A percentile compares a stretch with the other conserved stretches of the same genome.
Evolutionary conservation across 1,284 basidiomycete genomes (phyloP).

Genomic region (Coniophora puteana): DNA sequence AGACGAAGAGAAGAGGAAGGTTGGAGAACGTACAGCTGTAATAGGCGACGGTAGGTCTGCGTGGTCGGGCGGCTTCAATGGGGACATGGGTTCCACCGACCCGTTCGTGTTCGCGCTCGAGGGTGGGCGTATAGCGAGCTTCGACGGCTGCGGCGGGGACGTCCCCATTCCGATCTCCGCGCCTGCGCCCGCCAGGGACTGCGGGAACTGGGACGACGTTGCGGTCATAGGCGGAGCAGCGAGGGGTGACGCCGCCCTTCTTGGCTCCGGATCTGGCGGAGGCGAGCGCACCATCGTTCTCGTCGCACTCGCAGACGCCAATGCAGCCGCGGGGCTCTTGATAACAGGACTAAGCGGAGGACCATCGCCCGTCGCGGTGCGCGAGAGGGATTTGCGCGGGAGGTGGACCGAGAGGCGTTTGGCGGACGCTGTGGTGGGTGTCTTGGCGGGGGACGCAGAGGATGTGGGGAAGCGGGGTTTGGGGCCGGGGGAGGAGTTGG

Average conservation of each 20-base stretch:
- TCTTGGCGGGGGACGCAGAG: conserved; percentile 19
- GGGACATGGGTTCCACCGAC: no score
- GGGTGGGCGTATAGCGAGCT: no score
- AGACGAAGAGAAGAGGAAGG: no score
- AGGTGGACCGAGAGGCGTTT: conserved; percentile 37
- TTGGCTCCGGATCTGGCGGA: no score
- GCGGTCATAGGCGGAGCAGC: conserved; percentile 14
- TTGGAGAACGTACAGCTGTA: no score
- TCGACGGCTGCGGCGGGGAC: no score
- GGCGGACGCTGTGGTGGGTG: conserved; percentile 34
- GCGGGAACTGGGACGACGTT: no score
- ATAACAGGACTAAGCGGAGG: conserved; percentile 21
- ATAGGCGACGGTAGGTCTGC: no score
- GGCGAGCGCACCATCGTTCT: conserved; percentile 4
- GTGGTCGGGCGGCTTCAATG: no score
- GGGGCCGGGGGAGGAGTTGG: conserved; percentile 13
- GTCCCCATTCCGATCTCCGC: no score
- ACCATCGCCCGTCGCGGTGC: conserved; percentile 25
- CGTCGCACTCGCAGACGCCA: conserved; percentile 14
- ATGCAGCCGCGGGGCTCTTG: conserved; percentile 16
- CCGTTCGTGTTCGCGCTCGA: no score
- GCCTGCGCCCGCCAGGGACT: no score
- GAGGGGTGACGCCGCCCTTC: conserved; percentile 10
- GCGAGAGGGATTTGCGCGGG: conserved; percentile 27
- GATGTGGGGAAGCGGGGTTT: conserved; percentile 14